A percentile compares a stretch with the other conserved stretches of the same genome.
Evolutionary conservation across 2,329 filamentous ascomycete species (phyloP).

Genomic region (Ceratocystis cubensis): DNA sequence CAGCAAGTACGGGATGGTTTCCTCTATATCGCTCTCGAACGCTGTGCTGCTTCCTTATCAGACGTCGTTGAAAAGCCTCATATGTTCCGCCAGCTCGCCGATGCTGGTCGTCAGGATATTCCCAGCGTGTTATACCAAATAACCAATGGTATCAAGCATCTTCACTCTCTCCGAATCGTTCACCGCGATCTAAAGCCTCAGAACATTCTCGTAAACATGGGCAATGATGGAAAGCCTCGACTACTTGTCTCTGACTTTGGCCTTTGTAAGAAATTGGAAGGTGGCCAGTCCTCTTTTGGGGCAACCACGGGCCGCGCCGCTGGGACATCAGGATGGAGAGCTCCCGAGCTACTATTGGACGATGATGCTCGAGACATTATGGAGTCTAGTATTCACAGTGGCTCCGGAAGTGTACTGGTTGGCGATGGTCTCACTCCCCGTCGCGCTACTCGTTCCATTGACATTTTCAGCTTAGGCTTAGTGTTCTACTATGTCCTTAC

Average conservation of each 20-base stretch:
- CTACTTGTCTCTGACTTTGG: conserved; percentile 96
- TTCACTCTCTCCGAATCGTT: conserved; percentile 86
- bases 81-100: conserved; percentile 54
- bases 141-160: conserved; percentile 72
- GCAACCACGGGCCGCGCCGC: conserved; percentile 88
- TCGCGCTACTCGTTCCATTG: conserved; percentile 86
- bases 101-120: conserved; percentile 60
- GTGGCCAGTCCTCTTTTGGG: conserved; percentile 85
- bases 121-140: conserved; percentile 78
- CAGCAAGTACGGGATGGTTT: conserved; percentile 82
- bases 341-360: conserved; percentile 78
- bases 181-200: conserved; percentile 96
- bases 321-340: conserved; percentile 91
- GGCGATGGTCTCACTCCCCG: conserved; percentile 36
- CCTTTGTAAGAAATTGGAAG: conserved; percentile 91
- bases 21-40: conserved; percentile 88
- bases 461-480: conserved; percentile 91
- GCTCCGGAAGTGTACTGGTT: conserved; percentile 46
- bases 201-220: conserved; percentile 79
- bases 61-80: conserved; percentile 73
- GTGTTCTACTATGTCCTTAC: conserved; percentile 99
- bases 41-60: conserved; percentile 85
- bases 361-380: conserved; percentile 45
- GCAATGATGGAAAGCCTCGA: conserved; percentile 57
- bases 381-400: conserved; percentile 31